Base-by-base conservation (phyloP, 2,329 filamentous ascomycete species). In the Aspergillus hortae region DNA sequence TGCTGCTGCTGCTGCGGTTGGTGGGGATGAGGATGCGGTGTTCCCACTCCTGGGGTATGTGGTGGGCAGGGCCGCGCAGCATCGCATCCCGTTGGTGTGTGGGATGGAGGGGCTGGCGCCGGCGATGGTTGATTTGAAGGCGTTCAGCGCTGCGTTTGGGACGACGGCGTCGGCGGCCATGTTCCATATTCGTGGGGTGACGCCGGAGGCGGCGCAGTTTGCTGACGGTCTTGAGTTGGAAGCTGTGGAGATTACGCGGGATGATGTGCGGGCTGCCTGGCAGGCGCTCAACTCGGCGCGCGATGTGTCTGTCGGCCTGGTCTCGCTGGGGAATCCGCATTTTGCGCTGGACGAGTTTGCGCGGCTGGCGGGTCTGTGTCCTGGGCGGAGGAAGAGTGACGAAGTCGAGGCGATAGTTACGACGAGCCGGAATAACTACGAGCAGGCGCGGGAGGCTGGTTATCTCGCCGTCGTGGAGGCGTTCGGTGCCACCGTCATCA, bases 281-380 rank as follows among this genome's bases (percentile, higher is more conserved):
- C 6, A 50, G 1, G 41, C 52, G 4, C 52, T 68, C 4, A 68
- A 61, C 49, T 62, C 49, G 4, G 54, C 52, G 6, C 15, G 23
- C 4, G 46, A 55, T 33, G 14, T 25, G 4, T 45, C 58, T 0
- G 62, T 77, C 1, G 66, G 67, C 12, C 56, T 79, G 0, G 45
- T 77, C 0, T 77, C 74, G 1, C 61, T 78, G 0, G 75, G 75
- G 1, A 78, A 76, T 40, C 76, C 76, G 1, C 75, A 77, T 48
- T 76, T 77, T 50, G 72, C 74, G 0, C 50, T 70, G 0, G 57
- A 61, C 4, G 74, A 78, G 50, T 63, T 76, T 6, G 47, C 17
- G 46, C 3, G 53, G 4, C 65, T 77, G 3, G 58, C 63, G 0
- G n/a, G 35, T 0, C 60, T 76, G 6, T 70, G 66, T 30, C 19